Base-by-base conservation (phyloP, 2,329 filamentous ascomycete species). In the Ophiostoma piceae region DNA sequence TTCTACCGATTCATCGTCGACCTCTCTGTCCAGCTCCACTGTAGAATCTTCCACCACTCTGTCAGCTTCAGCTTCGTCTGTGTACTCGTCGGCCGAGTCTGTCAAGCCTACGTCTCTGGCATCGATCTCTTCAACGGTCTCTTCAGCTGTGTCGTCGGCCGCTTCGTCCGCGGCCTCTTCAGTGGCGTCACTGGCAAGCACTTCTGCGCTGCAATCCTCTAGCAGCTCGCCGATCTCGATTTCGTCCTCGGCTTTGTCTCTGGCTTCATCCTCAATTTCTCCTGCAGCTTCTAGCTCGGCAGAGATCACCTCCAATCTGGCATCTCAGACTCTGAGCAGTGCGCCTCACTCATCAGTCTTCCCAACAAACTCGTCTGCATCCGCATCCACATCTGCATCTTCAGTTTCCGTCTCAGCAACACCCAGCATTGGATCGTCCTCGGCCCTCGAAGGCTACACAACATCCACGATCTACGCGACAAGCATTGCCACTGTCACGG, bases 401-500 rank as follows among this genome's bases (percentile, higher is more conserved):
- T 22, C 51, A 26, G 51, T 57, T 2, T 11, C 16, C 16, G 11
- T 16, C 43, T n/a, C 43, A 5, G 43, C 5, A 7, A 47, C 16
- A 8, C 2, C 14, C 43, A n/a, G 9, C 26, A 26, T 26, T 26
- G 51, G 9, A 2, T 29, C 51, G 26, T 22, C 19, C 22, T 57
- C 51, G 12, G 22, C 51, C 12, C 22, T 11, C 26, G 51, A 26
- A 57, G 51, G 22, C n/a, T 26, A 57, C 51, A 57, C 51, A 1
- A 57, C 51, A 26, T 57, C 51, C n/a, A 57, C 51, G 4, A n/a
- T 57, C 8, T 57, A 57, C n/a, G 51, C 51, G 22, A 57, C 51
- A 4, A 65, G 41, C 32, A 66, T 47, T 73, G 57, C 51, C 47
- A 72, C 73, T 35, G 66, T 69, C 35, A 73, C 68, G 7, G 47